Conservation (phyloP, 176 grass and related monocot genomes). For the Eragrostis curvula region DNA sequence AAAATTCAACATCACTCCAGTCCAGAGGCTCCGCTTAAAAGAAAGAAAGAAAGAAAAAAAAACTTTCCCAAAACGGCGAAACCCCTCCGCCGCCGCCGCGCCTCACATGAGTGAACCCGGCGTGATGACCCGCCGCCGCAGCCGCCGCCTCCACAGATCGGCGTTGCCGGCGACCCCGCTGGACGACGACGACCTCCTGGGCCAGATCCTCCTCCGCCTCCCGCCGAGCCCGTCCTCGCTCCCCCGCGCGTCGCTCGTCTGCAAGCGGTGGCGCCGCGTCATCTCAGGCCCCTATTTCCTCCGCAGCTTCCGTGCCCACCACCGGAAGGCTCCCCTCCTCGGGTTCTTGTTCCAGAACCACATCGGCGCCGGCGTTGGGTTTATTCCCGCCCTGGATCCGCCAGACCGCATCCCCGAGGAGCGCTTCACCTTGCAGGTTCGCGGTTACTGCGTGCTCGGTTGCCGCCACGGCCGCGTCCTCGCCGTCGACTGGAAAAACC, state of each 20-base stretch:
- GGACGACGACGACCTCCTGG: slow-evolving; percentile 12
- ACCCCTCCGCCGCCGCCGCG: too few species aligned
- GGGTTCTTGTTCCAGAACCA: neutral
- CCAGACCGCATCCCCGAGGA: neutral
- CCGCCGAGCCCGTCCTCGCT: neutral
- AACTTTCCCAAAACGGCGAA: too few species aligned
- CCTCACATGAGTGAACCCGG: neutral
- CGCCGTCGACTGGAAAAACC: neutral
- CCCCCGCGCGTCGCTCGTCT: slow-evolving; percentile 2
- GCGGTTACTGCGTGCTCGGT: neutral
- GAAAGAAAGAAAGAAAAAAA: too few species aligned
- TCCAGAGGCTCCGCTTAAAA: too few species aligned
- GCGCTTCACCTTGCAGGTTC: neutral
- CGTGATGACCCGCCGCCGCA: neutral
- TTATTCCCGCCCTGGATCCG: neutral
- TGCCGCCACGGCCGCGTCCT: slow-evolving; percentile 19
- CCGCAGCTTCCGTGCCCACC: slow-evolving; percentile 1
- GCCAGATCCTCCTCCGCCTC: slow-evolving; percentile 21
- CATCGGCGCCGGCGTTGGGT: neutral
- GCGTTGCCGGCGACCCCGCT: neutral
- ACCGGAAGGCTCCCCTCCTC: neutral
- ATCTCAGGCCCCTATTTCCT: neutral
- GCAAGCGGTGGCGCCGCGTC: slow-evolving; percentile 1
- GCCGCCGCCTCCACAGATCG: neutral
- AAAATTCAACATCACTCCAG: too few species aligned